Percentiles rank a stretch among this genome's conserved stretches.
Evolutionary conservation across 2,329 filamentous ascomycete genomes (phyloP).

Genomic region (Aspergillus thermomutatus): DNA sequence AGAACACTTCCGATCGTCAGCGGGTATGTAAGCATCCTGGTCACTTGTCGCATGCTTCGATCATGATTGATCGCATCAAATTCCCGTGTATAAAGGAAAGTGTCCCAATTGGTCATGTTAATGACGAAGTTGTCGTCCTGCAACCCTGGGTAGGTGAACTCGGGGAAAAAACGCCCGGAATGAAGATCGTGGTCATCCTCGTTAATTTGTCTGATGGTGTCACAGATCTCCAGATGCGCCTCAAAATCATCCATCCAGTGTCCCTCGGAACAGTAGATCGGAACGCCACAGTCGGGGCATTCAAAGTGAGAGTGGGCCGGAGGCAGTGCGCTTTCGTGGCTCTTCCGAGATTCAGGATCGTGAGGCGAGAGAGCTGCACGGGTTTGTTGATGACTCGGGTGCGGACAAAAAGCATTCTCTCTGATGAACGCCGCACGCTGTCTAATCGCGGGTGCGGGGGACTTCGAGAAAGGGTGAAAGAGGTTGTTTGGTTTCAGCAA

Average conservation of each 20-base stretch:
- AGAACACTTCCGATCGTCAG: conserved; percentile 86
- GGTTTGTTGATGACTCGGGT: conserved; percentile 78
- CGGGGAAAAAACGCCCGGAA: conserved; percentile 86
- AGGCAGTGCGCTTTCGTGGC: conserved; percentile 46
- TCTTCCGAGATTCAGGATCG: conserved; percentile 61
- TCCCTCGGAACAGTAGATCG: conserved; percentile 87
- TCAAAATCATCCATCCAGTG: conserved; percentile 98
- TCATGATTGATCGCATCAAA: conserved; percentile 90
- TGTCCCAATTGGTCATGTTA: conserved; percentile 99
- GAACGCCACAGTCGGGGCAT: conserved; percentile 92
- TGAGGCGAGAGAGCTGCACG: conserved; percentile 63
- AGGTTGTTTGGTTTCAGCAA: conserved; percentile 72
- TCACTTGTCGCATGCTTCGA: conserved; percentile 87
- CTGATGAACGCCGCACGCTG: conserved; percentile 85
- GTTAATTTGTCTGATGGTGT: conserved; percentile 87
- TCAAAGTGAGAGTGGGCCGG: conserved; percentile 87
- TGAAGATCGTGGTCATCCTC: conserved; percentile 95
- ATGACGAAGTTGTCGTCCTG: conserved; percentile 90
- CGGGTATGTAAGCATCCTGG: conserved; percentile 88
- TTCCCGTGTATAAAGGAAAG: conserved; percentile 86
- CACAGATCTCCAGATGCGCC: conserved; percentile 85
- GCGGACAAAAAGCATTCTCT: conserved; percentile 89
- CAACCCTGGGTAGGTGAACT: conserved; percentile 84
- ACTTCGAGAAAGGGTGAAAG: conserved; percentile 88
- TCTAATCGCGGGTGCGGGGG: conserved; percentile 83